These are phyloP conservation scores for Fraxinus albicans DNA, from an alignment of 305 asterid genomes.

Conservation along the genomic window DNA sequence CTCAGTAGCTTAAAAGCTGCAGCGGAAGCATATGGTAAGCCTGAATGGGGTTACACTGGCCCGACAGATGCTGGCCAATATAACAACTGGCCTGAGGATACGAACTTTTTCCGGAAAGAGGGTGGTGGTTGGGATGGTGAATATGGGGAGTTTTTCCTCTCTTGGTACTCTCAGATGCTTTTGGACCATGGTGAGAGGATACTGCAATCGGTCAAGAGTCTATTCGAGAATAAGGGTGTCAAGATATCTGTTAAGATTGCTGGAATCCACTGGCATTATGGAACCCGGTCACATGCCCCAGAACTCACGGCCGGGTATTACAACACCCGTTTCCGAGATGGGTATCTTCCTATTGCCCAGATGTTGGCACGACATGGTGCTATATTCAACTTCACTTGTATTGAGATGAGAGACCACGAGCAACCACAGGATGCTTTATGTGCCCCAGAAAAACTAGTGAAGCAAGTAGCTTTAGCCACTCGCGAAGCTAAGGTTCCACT, in stretches of 20 bases:
- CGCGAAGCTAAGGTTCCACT: conserved; percentile 68
- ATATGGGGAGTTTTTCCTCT: conserved; percentile 82
- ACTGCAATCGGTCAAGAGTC: conserved; percentile 45
- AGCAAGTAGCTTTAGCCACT: conserved; percentile 76
- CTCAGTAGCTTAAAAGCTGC: conserved; percentile 78
- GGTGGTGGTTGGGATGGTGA: conserved; percentile 71
- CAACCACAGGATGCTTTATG: conserved; percentile 88
- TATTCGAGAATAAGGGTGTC: conserved; percentile 46
- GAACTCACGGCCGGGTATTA: conserved; percentile 93
- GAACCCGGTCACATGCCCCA: conserved; percentile 86
- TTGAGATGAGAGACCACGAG: conserved; percentile 89
- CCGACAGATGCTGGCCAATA: conserved; percentile 90
- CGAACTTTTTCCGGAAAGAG: conserved; percentile 78
- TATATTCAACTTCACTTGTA: conserved; percentile 81
- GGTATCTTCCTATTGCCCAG: conserved; percentile 82
- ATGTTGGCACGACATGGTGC: conserved; percentile 81
- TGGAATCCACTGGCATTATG: conserved; percentile 93
- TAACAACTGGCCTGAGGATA: conserved; percentile 97
- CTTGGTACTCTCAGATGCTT: conserved; percentile 86
- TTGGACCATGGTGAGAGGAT: conserved; percentile 79
- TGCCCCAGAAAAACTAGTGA: conserved; percentile 78
- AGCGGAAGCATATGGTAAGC: conserved; percentile 73
- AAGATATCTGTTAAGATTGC: conserved; percentile 85
- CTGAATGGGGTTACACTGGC: conserved; percentile 86
- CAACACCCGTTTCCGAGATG: conserved; percentile 75